Evolutionary conservation across 441 rosid species (phyloP).

Genomic region (Lepidium campestre): DNA sequence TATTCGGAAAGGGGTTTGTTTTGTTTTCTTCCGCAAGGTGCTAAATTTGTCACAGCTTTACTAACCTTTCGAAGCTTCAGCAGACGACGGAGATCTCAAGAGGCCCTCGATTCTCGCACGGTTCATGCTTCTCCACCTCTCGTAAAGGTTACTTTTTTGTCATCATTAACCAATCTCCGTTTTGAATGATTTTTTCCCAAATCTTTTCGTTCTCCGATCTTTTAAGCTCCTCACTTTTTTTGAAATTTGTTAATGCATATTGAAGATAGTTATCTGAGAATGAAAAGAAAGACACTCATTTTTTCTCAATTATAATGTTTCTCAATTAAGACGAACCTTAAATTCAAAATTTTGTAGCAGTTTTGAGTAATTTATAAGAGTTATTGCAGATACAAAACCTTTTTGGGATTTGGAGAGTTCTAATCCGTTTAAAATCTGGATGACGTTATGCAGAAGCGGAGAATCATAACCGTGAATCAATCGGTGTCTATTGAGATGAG

Average conservation of each 20-base stretch:
- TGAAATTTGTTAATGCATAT: background rate
- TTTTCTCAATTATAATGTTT: background rate
- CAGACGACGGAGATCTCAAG: slow-evolving; percentile 26
- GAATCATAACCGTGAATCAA: slow-evolving; percentile 16
- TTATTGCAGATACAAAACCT: slow-evolving; percentile 23
- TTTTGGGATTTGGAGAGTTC: slow-evolving; percentile 20
- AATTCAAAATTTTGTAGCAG: background rate
- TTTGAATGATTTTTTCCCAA: background rate
- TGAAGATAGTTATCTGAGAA: background rate
- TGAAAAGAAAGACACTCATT: background rate
- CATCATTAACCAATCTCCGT: background rate
- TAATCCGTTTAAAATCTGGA: slow-evolving; percentile 23
- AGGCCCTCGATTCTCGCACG: background rate
- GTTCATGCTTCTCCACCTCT: background rate
- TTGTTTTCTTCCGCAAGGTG: slow-evolving; percentile 16
- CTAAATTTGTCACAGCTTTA: no score
- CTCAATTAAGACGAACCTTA: slow-evolving; percentile 15
- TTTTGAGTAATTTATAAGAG: slow-evolving; percentile 12
- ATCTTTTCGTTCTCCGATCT: background rate
- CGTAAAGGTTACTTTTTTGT: background rate
- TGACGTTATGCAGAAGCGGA: slow-evolving; percentile 30
- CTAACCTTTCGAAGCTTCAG: background rate
- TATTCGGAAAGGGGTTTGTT: background rate
- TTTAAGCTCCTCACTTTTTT: background rate
- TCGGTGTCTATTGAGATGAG: no score